Evolutionary conservation across 495 filamentous ascomycete genomes (phyloP).

Genomic region (Aspergillus panamensis): DNA sequence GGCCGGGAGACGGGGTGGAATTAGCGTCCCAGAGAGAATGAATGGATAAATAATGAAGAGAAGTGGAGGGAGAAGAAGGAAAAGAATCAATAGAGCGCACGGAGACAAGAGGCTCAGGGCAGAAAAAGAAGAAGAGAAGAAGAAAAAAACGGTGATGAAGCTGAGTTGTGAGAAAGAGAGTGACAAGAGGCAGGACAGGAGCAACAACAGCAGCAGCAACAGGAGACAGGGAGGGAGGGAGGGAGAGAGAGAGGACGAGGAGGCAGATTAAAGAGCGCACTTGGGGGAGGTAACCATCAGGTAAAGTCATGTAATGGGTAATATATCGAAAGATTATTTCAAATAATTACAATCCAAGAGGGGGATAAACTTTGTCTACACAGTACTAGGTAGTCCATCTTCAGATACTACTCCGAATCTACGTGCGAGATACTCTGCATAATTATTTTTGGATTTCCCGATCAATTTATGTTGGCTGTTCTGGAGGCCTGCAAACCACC

Average conservation of each 20-base stretch:
- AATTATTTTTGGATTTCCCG: too few species aligned
- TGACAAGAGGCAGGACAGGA: not conserved
- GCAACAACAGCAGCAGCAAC: not conserved
- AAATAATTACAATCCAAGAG: too few species aligned
- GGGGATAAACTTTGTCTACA: too few species aligned
- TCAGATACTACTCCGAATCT: too few species aligned
- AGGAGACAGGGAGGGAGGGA: too few species aligned
- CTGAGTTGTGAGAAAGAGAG: not conserved
- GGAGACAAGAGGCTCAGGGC: conserved; percentile 8
- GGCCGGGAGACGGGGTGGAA: not conserved
- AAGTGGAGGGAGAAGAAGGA: conserved; percentile 25
- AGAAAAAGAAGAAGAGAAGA: conserved; percentile 12
- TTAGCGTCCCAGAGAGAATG: conserved; percentile 9
- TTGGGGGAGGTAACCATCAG: too few species aligned
- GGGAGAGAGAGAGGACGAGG: not conserved
- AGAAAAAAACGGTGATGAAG: not conserved
- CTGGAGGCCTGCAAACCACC: not conserved
- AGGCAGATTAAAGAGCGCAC: too few species aligned
- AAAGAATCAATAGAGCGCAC: conserved; percentile 9
- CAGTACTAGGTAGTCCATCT: too few species aligned
- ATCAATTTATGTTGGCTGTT: too few species aligned
- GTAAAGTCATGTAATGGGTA: too few species aligned
- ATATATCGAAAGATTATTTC: too few species aligned
- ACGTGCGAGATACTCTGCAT: too few species aligned
- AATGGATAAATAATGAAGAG: conserved; percentile 10